phyloP scores from a whole-genome alignment of 2,329 filamentous ascomycete genomes.

The Bipolaris victoriae region DNA sequence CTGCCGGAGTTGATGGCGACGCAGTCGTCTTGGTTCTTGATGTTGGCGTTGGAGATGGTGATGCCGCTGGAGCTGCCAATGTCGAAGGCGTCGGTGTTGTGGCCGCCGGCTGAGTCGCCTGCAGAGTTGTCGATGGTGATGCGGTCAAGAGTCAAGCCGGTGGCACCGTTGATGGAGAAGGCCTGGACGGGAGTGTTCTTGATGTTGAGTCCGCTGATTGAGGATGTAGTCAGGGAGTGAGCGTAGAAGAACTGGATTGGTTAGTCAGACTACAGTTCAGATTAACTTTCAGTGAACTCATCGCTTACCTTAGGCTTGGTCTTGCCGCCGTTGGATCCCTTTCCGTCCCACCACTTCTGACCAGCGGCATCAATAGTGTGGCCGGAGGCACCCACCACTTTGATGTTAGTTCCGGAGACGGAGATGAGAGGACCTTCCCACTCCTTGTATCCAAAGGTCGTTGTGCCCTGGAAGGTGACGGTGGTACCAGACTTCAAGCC shows the following conservation, averaged over 20 bases:
- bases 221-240: conserved; percentile 59
- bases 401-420: conserved; percentile 64
- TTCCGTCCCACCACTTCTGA: conserved; percentile 58
- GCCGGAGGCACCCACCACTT: conserved; percentile 63
- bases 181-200: conserved; percentile 63
- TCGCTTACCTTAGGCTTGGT: conserved; percentile 42
- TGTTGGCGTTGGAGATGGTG: conserved; percentile 58
- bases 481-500: conserved; percentile 58
- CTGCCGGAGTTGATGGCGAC: conserved; percentile 64
- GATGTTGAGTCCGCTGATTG: conserved; percentile 58
- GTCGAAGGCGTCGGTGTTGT: conserved; percentile 66
- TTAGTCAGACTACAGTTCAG: conserved; percentile 3
- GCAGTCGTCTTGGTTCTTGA: conserved; percentile 67
- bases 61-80: conserved; percentile 58
- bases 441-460: conserved; percentile 70
- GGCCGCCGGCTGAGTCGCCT: conserved; percentile 53
- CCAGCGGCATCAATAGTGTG: conserved; percentile 64
- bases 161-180: conserved; percentile 56
- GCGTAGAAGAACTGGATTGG: conserved; percentile 65
- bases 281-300: background rate
- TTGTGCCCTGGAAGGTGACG: conserved; percentile 68
- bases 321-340: conserved; percentile 57
- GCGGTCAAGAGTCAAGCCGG: conserved; percentile 54
- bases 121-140: conserved; percentile 65
- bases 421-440: conserved; percentile 70